phyloP scores from a whole-genome alignment of 768 basidiomycete species.

The Leccinum arenicola region DNA sequence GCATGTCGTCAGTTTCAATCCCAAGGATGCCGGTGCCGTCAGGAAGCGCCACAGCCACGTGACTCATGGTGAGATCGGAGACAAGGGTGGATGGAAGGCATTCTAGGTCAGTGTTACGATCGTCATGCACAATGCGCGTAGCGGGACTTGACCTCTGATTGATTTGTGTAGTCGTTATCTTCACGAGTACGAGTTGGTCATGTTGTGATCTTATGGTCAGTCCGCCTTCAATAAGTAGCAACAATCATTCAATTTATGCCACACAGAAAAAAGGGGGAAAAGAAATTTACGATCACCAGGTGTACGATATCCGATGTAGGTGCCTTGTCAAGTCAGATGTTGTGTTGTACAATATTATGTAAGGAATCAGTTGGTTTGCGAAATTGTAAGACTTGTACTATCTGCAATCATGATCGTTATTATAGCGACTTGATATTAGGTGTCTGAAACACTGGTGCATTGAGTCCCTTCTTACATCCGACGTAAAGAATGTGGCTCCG shows the following conservation, averaged over 20 bases:
- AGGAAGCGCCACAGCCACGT: background rate
- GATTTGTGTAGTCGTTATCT: background rate
- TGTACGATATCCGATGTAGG: background rate
- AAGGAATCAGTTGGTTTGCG: background rate
- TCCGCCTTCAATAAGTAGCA: background rate
- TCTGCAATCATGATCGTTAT: no score
- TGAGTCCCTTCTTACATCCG: no score
- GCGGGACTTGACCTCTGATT: background rate
- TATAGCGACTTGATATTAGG: no score
- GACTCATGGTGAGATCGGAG: conserved; percentile 4
- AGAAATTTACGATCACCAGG: background rate
- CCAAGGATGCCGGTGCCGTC: background rate
- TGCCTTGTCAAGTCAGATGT: background rate
- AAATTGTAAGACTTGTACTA: background rate
- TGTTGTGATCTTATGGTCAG: background rate
- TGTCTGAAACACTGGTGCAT: no score
- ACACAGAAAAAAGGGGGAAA: background rate
- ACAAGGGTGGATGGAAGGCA: background rate
- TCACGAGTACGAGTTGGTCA: background rate
- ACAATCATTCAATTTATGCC: background rate
- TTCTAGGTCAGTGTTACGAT: background rate
- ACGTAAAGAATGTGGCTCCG: no score
- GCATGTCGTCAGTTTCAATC: background rate
- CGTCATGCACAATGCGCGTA: background rate
- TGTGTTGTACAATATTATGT: background rate